Percentiles rank a stretch among this genome's conserved stretches.
phyloP scores from a whole-genome alignment of 2,329 filamentous ascomycete species.

The Pyricularia grisea region DNA sequence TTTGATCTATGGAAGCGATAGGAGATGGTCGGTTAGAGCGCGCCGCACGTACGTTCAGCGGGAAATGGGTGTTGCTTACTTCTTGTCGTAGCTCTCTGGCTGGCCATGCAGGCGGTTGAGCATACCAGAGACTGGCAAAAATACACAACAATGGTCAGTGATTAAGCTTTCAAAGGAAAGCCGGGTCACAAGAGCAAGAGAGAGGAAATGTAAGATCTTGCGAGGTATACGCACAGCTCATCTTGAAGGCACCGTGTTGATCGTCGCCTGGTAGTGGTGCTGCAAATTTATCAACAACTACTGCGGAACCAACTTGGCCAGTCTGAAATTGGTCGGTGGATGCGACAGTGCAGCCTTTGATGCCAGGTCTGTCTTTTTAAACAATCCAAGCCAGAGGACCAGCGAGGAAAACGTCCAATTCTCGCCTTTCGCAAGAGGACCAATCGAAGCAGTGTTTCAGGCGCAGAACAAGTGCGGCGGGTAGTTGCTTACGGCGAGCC shows the following conservation, averaged over 20 bases:
- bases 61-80: conserved; percentile 44
- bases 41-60: conserved; percentile 6
- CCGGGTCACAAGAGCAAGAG: background rate
- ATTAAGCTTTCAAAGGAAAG: background rate
- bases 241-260: conserved; percentile 2
- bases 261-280: background rate
- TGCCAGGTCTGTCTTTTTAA: background rate
- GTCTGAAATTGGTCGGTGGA: background rate
- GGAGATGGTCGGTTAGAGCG: conserved; percentile 9
- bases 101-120: conserved; percentile 93
- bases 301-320: background rate
- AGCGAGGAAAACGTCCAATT: background rate
- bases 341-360: background rate
- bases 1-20: conserved; percentile 49
- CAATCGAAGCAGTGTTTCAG: background rate
- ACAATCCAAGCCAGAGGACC: background rate
- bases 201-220: background rate
- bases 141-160: background rate
- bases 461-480: background rate
- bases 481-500: background rate
- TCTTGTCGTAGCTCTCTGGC: conserved; percentile 97
- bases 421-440: background rate
- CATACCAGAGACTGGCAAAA: conserved; percentile 66
- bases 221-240: conserved; percentile 10
- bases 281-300: background rate